These are phyloP conservation scores for Fusarium decemcellulare DNA, from an alignment of 2,329 filamentous ascomycete species.

Conservation along the genomic window DNA sequence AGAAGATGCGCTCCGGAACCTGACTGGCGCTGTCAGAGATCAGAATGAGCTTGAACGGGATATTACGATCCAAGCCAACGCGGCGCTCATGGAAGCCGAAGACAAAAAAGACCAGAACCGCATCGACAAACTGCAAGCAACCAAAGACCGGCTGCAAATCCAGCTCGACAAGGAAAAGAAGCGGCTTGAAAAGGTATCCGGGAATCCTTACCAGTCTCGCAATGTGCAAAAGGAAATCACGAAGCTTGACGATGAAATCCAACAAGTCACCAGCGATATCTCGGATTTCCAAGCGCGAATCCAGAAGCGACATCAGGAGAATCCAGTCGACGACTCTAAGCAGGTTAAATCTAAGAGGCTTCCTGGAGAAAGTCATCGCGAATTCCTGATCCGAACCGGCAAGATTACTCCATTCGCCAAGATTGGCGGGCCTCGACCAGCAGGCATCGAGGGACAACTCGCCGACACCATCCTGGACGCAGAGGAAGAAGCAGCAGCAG, in stretches of 20 bases:
- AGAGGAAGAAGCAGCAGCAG: conserved; percentile 75
- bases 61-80: conserved; percentile 76
- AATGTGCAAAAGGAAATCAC: conserved; percentile 76
- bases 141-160: conserved; percentile 71
- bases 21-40: conserved; percentile 81
- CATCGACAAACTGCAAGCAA: conserved; percentile 70
- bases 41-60: conserved; percentile 94
- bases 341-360: conserved; percentile 70
- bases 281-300: conserved; percentile 87
- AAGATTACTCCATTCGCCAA: conserved; percentile 98
- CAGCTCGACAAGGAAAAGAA: conserved; percentile 73
- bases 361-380: conserved; percentile 85
- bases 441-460: conserved; percentile 76
- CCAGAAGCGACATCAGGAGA: conserved; percentile 76
- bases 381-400: conserved; percentile 93
- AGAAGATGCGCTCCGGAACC: conserved; percentile 70
- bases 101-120: conserved; percentile 74
- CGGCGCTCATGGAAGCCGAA: conserved; percentile 72
- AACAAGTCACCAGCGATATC: conserved; percentile 78
- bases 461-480: conserved; percentile 86
- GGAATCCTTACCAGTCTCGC: conserved; percentile 65
- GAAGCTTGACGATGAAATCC: conserved; percentile 75
- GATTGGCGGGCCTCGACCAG: conserved; percentile 74
- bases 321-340: conserved; percentile 58
- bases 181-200: conserved; percentile 59